Evolutionary conservation across 371 early-diverging fungal species (phyloP), one percentile per base, ranked within the genome.

Genomic region (Mucor ambiguus): DNA sequence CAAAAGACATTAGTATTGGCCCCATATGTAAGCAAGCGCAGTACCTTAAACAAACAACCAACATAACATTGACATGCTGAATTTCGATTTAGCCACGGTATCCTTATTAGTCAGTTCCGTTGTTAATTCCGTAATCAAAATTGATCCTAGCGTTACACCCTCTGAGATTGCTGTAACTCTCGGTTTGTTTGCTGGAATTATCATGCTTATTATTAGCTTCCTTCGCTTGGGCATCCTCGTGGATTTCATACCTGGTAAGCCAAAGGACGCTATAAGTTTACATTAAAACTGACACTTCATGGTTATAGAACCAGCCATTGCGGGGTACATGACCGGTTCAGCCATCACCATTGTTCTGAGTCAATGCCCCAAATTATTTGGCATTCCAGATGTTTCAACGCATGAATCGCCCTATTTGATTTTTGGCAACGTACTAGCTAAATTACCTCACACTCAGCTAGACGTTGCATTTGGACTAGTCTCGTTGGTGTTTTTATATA

Each of bases 1-100:
- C 92, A 29, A 91, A 92, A 65, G 95, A 93, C 69, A 91, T 93
- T 29, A 91, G 91, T 6, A 89, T 94, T 54, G 95, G 96, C 1
- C 92, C 95, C 0, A 92, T 92, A 18, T 58, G 78, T 78, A 75
- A 63, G 75, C 26, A 52, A 52, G 24, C 52, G 24, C 22, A 28
- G 24, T 16, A 16, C 22, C 26, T 52, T 16, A 41, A 41, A 52
- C 46, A 52, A 24, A 52, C 52, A 52, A 26, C 0, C 22, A 20
- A 26, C 28, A 52, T 14, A 12, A 2, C 52, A 28, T 52, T 52
- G 52, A 52, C 26, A 14, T 52, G 28, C 14, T 18, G 18, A 41
- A 9, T 33, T 59, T 54, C 20, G n/a, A 35, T 52, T 24, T 68
- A 79, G 93, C 96, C 10, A 93, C 93, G 11, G 87, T 95, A 57